Base-by-base conservation (phyloP, 1,139 yeast species). In the Sporopachydermia cereana region DNA sequence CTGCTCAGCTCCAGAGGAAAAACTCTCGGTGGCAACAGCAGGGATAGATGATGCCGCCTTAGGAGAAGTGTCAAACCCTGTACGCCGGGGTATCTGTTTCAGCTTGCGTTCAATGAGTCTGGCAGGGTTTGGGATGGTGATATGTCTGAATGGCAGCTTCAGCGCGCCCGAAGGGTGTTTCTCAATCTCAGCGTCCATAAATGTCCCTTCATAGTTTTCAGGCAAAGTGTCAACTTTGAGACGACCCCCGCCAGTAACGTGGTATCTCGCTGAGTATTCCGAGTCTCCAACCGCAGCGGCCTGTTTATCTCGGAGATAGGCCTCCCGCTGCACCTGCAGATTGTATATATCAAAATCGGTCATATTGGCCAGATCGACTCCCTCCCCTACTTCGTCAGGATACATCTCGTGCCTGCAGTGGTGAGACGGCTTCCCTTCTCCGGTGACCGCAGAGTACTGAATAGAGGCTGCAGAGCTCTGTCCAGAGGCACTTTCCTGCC, bases 341-440 rank as follows among this genome's bases (percentile, higher is more conserved):
- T 63, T 63, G 49, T 68, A 70, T 22, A 53, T 55, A 22, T 64
- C 68, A 50, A 67, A 70, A 43, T 70, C 74, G 2, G 59, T 53
- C 5, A 55, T 45, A 7, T 7, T 14, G 14, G 29, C 29, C 7
- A 7, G 12, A 25, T 7, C 7, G 7, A 7, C 12, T 7, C 12
- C 7, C 29, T 25, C 29, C 14, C 12, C 14, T 7, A 14, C 7
- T 7, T 7, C 29, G 29, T 25, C 29, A 7, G 7, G 12, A 25
- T 7, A 25, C n/a, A n/a, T n/a, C n/a, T n/a, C n/a, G n/a, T n/a
- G n/a, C n/a, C n/a, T n/a, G n/a, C n/a, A n/a, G n/a, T n/a, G n/a
- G n/a, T n/a, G n/a, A 14, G 29, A 7, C 14, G 29, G 29, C 7
- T 7, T 25, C 7, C 14, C 14, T 7, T 25, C 14, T 25, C 29